Evolutionary conservation across 345 rosid genomes (phyloP).

Genomic region (Carallia pectinifolia): DNA sequence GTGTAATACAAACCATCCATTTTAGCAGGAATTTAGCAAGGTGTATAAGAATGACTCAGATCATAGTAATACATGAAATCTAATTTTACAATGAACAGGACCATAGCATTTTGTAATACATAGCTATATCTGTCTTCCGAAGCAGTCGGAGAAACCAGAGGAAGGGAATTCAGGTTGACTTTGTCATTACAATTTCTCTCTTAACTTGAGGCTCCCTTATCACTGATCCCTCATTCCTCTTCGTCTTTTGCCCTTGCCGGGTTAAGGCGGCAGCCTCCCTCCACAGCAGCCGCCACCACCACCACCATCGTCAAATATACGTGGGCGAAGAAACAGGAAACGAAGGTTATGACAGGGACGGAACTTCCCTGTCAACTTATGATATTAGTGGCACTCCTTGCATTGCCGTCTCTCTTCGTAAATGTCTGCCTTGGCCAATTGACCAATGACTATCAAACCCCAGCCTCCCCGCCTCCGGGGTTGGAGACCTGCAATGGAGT

Average conservation of each 20-base stretch:
- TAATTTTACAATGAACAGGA: background rate
- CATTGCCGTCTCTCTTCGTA: constrained; percentile 17
- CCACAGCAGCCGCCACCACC: background rate
- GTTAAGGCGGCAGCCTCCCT: constrained; percentile 26
- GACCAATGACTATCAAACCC: constrained; percentile 27
- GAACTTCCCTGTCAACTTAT: constrained; percentile 32
- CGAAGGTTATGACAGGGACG: constrained; percentile 31
- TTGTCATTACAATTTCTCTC: constrained; percentile 18
- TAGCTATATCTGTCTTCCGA: constrained; percentile 22
- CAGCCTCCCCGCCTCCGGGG: constrained; percentile 51
- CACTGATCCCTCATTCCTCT: constrained; percentile 18
- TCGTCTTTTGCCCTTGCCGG: constrained; percentile 24
- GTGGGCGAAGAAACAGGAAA: background rate
- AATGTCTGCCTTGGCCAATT: constrained; percentile 44
- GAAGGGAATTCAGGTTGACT: constrained; percentile 36
- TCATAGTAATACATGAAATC: background rate
- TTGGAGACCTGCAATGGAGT: constrained; percentile 65
- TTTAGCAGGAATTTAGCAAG: background rate
- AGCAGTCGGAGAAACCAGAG: constrained; percentile 43
- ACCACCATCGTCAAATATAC: background rate
- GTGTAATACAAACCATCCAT: background rate
- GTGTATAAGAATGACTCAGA: background rate
- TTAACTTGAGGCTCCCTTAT: constrained; percentile 28
- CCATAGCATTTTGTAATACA: too few species aligned
- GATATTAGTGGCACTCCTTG: constrained; percentile 13